These are phyloP conservation scores for Tylopilus sp. DNA, from an alignment of 1,284 basidiomycete species.

Conservation along the genomic window DNA sequence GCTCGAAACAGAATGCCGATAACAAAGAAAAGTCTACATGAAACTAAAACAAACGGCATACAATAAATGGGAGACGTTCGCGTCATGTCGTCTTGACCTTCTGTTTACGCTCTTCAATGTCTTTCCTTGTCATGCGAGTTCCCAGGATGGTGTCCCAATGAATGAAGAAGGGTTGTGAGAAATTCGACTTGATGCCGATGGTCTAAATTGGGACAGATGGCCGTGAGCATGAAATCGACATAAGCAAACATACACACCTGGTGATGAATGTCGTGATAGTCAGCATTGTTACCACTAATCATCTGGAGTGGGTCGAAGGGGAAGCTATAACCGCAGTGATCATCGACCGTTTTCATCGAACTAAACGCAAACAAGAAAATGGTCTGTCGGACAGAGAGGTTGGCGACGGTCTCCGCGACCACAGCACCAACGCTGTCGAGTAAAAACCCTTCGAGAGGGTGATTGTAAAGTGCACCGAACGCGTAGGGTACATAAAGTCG, in stretches of 20 bases:
- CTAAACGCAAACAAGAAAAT: constrained; percentile 82
- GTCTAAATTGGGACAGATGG: constrained; percentile 43
- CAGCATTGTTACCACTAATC: constrained; percentile 89
- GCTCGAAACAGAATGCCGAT: not conserved
- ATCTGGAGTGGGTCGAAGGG: constrained; percentile 90
- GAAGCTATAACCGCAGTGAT: constrained; percentile 91
- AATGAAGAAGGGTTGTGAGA: constrained; percentile 91
- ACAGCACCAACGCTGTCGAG: constrained; percentile 85
- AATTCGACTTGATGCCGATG: constrained; percentile 95
- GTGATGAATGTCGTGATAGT: constrained; percentile 99
- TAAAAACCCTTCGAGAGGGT: constrained; percentile 91
- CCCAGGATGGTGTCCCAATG: constrained; percentile 83
- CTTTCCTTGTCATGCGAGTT: constrained; percentile 76
- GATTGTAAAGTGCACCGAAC: constrained; percentile 97
- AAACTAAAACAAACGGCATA: not conserved
- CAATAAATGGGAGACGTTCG: not conserved
- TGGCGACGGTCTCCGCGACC: constrained; percentile 69
- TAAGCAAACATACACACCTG: constrained; percentile 53
- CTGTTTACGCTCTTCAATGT: constrained; percentile 51
- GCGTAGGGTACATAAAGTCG: constrained; percentile 96
- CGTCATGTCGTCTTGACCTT: constrained; percentile 33
- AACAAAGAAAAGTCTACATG: not conserved
- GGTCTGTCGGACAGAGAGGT: constrained; percentile 84
- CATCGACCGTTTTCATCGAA: constrained; percentile 94
- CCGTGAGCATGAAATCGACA: constrained; percentile 1